These are phyloP conservation scores for Rossbeevera mucosa DNA, from an alignment of 768 basidiomycete species.

Conservation along the genomic window DNA sequence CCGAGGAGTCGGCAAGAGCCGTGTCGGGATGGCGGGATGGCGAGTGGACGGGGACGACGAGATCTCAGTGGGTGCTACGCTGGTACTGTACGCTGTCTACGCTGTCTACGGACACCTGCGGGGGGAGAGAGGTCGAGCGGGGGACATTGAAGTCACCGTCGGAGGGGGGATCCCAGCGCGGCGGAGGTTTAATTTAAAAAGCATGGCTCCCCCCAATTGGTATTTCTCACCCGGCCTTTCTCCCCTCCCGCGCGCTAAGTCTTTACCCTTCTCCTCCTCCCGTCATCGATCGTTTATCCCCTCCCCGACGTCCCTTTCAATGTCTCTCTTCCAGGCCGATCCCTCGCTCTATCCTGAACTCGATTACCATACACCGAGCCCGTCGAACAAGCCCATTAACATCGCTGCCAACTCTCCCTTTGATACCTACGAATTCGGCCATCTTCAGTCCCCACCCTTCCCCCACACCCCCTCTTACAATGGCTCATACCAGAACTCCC, in stretches of 20 bases:
- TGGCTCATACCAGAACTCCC: conserved; percentile 67
- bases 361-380: conserved; percentile 25
- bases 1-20: background rate
- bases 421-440: conserved; percentile 38
- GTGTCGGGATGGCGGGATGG: conserved; percentile 3
- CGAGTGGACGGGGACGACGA: background rate
- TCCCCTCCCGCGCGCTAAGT: conserved; percentile 21
- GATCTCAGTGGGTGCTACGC: background rate
- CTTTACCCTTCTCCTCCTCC: conserved; percentile 1
- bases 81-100: background rate
- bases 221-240: conserved; percentile 28
- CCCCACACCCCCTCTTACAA: conserved; percentile 55
- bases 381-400: conserved; percentile 26
- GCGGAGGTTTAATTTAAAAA: conserved; percentile 30
- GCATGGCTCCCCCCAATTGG: conserved; percentile 18
- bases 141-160: background rate
- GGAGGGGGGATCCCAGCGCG: conserved; percentile 1
- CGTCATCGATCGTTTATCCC: conserved; percentile 7
- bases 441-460: conserved; percentile 37
- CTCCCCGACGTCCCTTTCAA: background rate
- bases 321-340: conserved; percentile 31
- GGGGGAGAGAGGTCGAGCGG: background rate
- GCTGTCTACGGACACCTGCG: background rate
- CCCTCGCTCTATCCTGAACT: conserved; percentile 16
- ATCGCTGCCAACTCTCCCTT: conserved; percentile 27